Conservation (phyloP, 106 monocot genomes). For the Alisma plantagoaquatica region DNA sequence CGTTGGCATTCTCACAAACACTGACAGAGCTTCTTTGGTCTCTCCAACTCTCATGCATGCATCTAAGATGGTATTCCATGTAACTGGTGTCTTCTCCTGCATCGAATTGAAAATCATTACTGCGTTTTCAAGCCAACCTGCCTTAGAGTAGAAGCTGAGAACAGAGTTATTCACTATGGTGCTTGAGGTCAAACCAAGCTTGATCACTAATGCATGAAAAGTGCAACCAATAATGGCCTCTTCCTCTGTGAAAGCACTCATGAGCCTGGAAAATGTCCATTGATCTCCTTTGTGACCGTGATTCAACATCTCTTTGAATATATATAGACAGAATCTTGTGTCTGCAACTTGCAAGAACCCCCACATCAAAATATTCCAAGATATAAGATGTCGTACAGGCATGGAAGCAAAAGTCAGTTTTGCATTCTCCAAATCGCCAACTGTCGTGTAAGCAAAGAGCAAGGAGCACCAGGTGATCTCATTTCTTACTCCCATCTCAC, state of each 20-base stretch:
- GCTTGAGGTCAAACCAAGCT: constrained; percentile 26
- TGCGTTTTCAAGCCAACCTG: constrained; percentile 17
- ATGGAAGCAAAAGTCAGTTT: constrained; percentile 32
- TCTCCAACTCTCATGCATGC: constrained; percentile 39
- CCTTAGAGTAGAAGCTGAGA: constrained; percentile 39
- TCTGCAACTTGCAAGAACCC: constrained; percentile 26
- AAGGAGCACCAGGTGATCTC: constrained; percentile 65
- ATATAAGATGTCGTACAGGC: constrained; percentile 16
- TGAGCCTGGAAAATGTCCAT: constrained; percentile 30
- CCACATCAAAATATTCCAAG: constrained; percentile 64
- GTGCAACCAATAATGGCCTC: constrained; percentile 22
- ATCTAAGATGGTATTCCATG: constrained; percentile 75
- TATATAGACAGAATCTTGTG: not conserved
- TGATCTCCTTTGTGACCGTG: constrained; percentile 26
- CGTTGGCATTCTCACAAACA: constrained; percentile 38
- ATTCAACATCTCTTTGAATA: constrained; percentile 38
- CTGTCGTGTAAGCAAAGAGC: constrained; percentile 26
- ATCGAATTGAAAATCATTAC: constrained; percentile 35
- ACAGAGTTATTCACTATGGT: constrained; percentile 48
- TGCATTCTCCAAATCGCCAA: constrained; percentile 15
- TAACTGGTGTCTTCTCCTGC: constrained; percentile 22
- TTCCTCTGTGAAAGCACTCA: constrained; percentile 22
- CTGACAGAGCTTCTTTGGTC: constrained; percentile 23
- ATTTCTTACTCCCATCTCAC: constrained; percentile 28
- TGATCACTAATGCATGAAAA: constrained; percentile 26